phyloP scores from a whole-genome alignment of 2,329 filamentous ascomycete genomes.

The Aspergillus cejpii region DNA sequence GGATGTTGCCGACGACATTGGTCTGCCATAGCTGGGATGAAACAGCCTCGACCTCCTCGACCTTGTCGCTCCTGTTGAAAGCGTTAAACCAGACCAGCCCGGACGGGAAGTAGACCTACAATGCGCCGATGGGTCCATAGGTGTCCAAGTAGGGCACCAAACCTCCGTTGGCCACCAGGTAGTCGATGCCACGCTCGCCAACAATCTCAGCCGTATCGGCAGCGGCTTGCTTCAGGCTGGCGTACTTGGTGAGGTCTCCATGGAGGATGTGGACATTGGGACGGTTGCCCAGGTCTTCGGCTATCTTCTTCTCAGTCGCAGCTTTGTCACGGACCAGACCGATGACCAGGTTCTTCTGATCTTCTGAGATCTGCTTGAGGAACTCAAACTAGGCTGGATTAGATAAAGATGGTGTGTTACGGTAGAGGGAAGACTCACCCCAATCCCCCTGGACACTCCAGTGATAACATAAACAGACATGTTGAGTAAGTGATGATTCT shows the following conservation, averaged over 20 bases:
- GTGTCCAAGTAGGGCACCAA: constrained; percentile 26
- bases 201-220: constrained; percentile 17
- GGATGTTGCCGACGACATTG: constrained; percentile 50
- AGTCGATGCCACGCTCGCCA: constrained; percentile 39
- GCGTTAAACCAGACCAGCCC: background rate
- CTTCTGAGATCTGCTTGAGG: constrained; percentile 41
- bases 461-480: constrained; percentile 4
- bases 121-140: constrained; percentile 30
- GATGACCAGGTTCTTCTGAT: constrained; percentile 43
- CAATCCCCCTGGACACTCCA: constrained; percentile 2
- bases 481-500: background rate
- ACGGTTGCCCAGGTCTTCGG: constrained; percentile 34
- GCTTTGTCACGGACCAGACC: constrained; percentile 46
- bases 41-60: constrained; percentile 33
- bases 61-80: constrained; percentile 24
- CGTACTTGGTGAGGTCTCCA: constrained; percentile 41
- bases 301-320: constrained; percentile 41
- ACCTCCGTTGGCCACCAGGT: constrained; percentile 49
- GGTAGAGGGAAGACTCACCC: background rate
- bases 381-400: constrained; percentile 53
- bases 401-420: constrained; percentile 47
- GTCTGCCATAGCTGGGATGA: constrained; percentile 34
- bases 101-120: constrained; percentile 29
- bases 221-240: constrained; percentile 32
- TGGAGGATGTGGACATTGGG: constrained; percentile 45